phyloP scores from a whole-genome alignment of 148 eudicot species.

The Cornus controversa region DNA sequence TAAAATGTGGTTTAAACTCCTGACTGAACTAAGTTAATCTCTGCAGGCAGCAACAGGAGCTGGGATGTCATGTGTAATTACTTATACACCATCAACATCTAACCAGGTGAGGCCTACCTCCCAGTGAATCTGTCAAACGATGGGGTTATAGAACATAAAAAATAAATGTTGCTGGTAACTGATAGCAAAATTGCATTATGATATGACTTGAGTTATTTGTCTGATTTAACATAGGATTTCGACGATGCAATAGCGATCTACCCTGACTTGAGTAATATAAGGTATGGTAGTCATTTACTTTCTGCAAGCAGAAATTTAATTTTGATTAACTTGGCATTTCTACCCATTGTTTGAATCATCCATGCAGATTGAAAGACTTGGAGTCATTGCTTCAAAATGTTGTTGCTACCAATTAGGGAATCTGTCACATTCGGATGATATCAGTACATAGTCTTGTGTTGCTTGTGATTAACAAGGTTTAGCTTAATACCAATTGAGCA shows the following conservation, averaged over 20 bases:
- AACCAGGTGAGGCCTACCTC: slow-evolving; percentile 49
- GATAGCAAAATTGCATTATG: neutral
- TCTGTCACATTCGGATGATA: neutral
- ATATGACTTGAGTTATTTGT: neutral
- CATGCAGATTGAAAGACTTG: slow-evolving; percentile 75
- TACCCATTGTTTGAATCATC: neutral
- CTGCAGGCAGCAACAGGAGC: slow-evolving; percentile 93
- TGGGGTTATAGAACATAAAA: neutral
- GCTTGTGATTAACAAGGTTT: neutral
- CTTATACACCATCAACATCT: slow-evolving; percentile 84
- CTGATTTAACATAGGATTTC: slow-evolving; percentile 57
- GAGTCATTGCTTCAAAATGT: slow-evolving; percentile 60
- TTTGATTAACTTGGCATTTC: neutral
- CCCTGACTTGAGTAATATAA: slow-evolving; percentile 78
- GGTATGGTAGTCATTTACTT: slow-evolving; percentile 37
- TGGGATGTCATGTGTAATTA: slow-evolving; percentile 86
- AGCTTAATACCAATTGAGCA: neutral
- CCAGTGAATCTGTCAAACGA: neutral
- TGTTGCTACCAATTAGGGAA: slow-evolving; percentile 44
- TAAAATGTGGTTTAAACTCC: neutral
- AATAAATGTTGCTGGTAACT: neutral
- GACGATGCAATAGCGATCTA: slow-evolving; percentile 72
- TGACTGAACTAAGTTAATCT: neutral
- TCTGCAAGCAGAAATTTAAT: neutral
- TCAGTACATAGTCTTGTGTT: neutral